Conservation (phyloP, 2,329 filamentous ascomycete species). For the Colletotrichum eleusines region DNA sequence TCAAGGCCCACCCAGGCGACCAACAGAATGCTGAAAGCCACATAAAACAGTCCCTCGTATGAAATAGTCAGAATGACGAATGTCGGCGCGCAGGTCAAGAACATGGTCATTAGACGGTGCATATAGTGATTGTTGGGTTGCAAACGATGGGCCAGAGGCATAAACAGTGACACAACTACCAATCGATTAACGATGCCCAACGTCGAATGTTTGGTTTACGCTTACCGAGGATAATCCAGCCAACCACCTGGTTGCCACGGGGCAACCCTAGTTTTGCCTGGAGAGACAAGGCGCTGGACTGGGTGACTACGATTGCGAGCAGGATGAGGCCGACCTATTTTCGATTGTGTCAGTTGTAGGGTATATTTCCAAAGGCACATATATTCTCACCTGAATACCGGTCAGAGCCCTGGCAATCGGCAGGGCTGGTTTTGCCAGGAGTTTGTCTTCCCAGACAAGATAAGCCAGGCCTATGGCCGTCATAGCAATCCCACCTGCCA, state of each 20-base stretch:
- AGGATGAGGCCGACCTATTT: constrained; percentile 78
- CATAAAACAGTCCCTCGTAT: constrained; percentile 96
- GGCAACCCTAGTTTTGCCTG: constrained; percentile 89
- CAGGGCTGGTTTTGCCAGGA: constrained; percentile 37
- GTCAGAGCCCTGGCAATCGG: constrained; percentile 69
- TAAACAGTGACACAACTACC: constrained; percentile 76
- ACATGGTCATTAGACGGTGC: constrained; percentile 88
- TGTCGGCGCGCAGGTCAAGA: constrained; percentile 90
- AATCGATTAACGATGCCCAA: constrained; percentile 15
- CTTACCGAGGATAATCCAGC: constrained; percentile 82
- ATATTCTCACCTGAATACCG: constrained; percentile 72
- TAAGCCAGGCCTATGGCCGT: constrained; percentile 80
- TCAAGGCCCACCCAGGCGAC: constrained; percentile 94
- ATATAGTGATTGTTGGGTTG: constrained; percentile 89
- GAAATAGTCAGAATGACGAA: constrained; percentile 98
- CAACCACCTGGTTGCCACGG: constrained; percentile 86
- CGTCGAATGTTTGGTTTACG: constrained; percentile 27
- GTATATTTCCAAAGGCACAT: constrained; percentile 11
- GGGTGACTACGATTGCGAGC: constrained; percentile 86
- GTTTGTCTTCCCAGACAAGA: constrained; percentile 79
- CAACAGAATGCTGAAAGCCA: constrained; percentile 85
- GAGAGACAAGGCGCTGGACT: constrained; percentile 85
- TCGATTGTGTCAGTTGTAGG: constrained; percentile 35
- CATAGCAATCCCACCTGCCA: constrained; percentile 84
- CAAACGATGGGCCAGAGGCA: constrained; percentile 85